A percentile compares a stretch with the other conserved stretches of the same genome.
phyloP scores from a whole-genome alignment of 106 monocot species.

The Alisma plantagoaquatica region DNA sequence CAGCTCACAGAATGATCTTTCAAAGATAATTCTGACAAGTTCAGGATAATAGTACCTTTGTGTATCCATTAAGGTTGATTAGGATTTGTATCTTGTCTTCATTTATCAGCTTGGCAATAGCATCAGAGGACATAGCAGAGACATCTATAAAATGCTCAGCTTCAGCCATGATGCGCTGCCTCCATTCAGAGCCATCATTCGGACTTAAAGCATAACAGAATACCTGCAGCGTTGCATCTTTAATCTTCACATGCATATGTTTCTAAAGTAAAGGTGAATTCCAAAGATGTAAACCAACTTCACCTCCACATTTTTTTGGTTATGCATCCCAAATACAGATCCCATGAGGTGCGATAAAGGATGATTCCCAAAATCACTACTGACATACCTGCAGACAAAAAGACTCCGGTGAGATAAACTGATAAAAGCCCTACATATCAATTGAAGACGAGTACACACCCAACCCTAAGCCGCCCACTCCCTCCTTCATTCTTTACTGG shows the following conservation, averaged over 20 bases:
- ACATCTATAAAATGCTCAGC: slow-evolving; percentile 90
- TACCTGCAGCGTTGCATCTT: slow-evolving; percentile 58
- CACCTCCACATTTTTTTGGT: slow-evolving; percentile 81
- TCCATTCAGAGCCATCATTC: slow-evolving; percentile 95
- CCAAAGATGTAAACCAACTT: too few relatives aligned
- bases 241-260: too few relatives aligned
- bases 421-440: neutral
- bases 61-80: slow-evolving; percentile 97
- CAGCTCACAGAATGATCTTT: too few relatives aligned
- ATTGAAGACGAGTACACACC: slow-evolving; percentile 38
- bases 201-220: slow-evolving; percentile 98
- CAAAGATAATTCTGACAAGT: too few relatives aligned
- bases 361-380: slow-evolving; percentile 98
- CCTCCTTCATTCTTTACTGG: slow-evolving; percentile 63
- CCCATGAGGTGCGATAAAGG: slow-evolving; percentile 98
- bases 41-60: slow-evolving; percentile 70
- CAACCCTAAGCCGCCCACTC: slow-evolving; percentile 61
- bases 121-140: slow-evolving; percentile 83
- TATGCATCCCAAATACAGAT: slow-evolving; percentile 96
- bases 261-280: too few relatives aligned
- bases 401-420: neutral
- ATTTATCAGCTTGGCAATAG: slow-evolving; percentile 81
- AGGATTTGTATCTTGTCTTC: slow-evolving; percentile 88
- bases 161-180: slow-evolving; percentile 76
- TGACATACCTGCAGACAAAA: slow-evolving; percentile 66